These are phyloP conservation scores for Xanthoconium purpureum DNA, from an alignment of 768 basidiomycete species.

Conservation along the genomic window DNA sequence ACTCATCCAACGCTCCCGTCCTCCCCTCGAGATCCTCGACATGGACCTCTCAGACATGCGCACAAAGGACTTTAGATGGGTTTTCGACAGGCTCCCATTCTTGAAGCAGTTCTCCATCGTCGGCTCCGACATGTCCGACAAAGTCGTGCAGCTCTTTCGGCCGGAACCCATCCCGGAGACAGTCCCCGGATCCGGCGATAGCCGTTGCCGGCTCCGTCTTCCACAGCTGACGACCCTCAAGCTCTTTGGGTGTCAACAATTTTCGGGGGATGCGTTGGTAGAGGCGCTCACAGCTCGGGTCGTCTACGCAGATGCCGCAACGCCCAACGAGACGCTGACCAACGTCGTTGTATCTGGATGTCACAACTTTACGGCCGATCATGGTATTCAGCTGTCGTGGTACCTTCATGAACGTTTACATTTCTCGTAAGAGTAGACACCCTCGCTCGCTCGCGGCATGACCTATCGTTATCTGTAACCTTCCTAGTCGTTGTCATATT, in stretches of 20 bases:
- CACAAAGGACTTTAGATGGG: constrained; percentile 73
- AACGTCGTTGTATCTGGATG: constrained; percentile 28
- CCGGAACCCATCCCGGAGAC: constrained; percentile 31
- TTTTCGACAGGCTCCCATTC: constrained; percentile 52
- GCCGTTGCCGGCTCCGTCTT: constrained; percentile 42
- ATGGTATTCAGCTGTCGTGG: constrained; percentile 27
- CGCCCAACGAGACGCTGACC: constrained; percentile 27
- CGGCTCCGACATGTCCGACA: constrained; percentile 79
- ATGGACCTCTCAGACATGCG: constrained; percentile 86
- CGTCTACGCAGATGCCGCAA: constrained; percentile 33
- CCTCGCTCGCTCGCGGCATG: not conserved
- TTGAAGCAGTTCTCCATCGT: constrained; percentile 70
- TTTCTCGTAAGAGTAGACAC: constrained; percentile 16
- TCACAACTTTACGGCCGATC: constrained; percentile 14
- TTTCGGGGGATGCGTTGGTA: constrained; percentile 58
- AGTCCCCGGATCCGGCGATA: constrained; percentile 7
- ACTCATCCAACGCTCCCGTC: constrained; percentile 57
- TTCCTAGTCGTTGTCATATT: not conserved
- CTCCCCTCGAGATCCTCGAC: constrained; percentile 61
- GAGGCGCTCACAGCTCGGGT: constrained; percentile 50
- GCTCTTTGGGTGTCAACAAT: constrained; percentile 59
- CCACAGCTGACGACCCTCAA: constrained; percentile 52
- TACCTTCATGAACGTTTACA: constrained; percentile 25
- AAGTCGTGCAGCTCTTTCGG: constrained; percentile 57
- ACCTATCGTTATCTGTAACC: constrained; percentile 9